A percentile compares a stretch with the other conserved stretches of the same genome.
Conservation (phyloP, 176 grass and related monocot genomes). For the Tuctoria greenei region DNA sequence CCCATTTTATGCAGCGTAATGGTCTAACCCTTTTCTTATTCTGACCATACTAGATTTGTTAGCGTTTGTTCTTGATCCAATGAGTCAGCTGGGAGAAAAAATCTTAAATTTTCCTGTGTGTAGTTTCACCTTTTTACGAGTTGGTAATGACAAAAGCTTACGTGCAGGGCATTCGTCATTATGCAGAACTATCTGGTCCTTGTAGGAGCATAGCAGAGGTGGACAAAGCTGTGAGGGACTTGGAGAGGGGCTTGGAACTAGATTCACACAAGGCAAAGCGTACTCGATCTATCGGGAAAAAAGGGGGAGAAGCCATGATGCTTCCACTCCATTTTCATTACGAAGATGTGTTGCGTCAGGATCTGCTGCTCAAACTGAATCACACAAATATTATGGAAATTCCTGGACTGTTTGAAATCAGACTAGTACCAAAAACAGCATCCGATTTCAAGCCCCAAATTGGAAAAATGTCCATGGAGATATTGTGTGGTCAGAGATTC, state of each 20-base stretch:
- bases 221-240: background rate
- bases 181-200: background rate
- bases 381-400: constrained; percentile 52
- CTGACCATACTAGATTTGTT: background rate
- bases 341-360: constrained; percentile 21
- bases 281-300: constrained; percentile 10
- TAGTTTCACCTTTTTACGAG: background rate
- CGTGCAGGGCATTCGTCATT: constrained; percentile 5
- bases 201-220: background rate
- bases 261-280: constrained; percentile 15
- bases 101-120: background rate
- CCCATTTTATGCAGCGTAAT: background rate
- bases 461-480: constrained; percentile 60
- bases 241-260: background rate
- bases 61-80: background rate
- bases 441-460: constrained; percentile 42
- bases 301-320: constrained; percentile 15
- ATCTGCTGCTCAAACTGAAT: constrained; percentile 46
- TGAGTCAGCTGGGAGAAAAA: background rate
- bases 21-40: background rate
- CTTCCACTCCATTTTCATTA: constrained; percentile 34
- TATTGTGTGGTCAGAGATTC: constrained; percentile 48
- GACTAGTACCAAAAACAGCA: constrained; percentile 41
- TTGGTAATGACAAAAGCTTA: background rate
- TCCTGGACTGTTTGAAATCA: constrained; percentile 48